phyloP scores from a whole-genome alignment of 768 basidiomycete species.

The Lentinula sp. region DNA sequence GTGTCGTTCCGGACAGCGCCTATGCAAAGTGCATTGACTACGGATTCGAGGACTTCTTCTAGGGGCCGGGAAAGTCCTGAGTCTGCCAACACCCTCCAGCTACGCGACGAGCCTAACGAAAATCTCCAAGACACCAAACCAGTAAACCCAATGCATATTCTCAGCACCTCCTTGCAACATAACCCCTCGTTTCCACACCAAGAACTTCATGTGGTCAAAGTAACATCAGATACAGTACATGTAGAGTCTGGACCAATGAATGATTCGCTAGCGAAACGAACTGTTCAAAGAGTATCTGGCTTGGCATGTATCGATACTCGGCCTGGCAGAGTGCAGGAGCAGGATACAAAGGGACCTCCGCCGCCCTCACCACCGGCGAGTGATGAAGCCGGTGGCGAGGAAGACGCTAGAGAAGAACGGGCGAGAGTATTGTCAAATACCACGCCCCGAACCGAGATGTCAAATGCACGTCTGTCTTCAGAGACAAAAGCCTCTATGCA shows the following conservation, averaged over 20 bases:
- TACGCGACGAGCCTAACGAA: constrained; percentile 9
- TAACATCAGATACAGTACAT: constrained; percentile 42
- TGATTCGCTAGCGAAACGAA: constrained; percentile 26
- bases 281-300: constrained; percentile 26
- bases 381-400: constrained; percentile 9
- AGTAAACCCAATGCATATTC: constrained; percentile 27
- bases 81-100: constrained; percentile 24
- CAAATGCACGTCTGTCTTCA: constrained; percentile 1
- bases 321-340: constrained; percentile 8
- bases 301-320: constrained; percentile 17
- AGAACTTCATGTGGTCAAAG: constrained; percentile 50
- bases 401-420: constrained; percentile 16
- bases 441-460: constrained; percentile 8
- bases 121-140: constrained; percentile 9
- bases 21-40: constrained; percentile 14
- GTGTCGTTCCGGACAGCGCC: constrained; percentile 30
- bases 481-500: constrained; percentile 2
- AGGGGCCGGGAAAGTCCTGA: constrained; percentile 26
- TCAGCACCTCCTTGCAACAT: constrained; percentile 17
- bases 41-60: constrained; percentile 13
- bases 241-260: constrained; percentile 31
- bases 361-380: constrained; percentile 38
- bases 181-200: constrained; percentile 22
- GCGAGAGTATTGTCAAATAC: constrained; percentile 13
- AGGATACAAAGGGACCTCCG: constrained; percentile 41